Percentiles rank a stretch among this genome's conserved stretches.
Conservation (phyloP, 768 basidiomycete species). For the Lentinus tigrinus region DNA sequence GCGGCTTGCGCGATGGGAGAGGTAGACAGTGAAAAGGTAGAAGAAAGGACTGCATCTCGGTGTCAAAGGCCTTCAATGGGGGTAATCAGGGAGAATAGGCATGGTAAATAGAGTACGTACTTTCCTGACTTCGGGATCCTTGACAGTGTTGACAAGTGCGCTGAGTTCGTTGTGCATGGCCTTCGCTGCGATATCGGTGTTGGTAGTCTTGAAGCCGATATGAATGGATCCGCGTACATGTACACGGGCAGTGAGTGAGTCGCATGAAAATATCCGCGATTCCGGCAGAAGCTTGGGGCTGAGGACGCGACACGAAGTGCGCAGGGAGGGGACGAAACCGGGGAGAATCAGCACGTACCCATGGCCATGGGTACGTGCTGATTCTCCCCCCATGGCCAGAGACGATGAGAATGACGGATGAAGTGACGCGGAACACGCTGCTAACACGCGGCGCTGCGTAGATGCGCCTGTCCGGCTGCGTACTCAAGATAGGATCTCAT, state of each 20-base stretch:
- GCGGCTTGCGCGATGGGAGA: conserved; percentile 42
- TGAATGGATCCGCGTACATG: conserved; percentile 76
- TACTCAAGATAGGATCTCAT: too few species aligned
- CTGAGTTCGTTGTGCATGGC: conserved; percentile 98
- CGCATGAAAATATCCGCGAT: conserved; percentile 42
- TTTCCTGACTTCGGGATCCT: conserved; percentile 79
- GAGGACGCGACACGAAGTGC: conserved; percentile 16
- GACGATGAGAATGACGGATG: too few species aligned
- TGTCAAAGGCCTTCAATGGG: conserved; percentile 72
- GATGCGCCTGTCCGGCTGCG: too few species aligned
- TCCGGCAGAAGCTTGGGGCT: conserved; percentile 29
- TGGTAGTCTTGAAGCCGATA: conserved; percentile 98
- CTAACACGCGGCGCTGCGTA: too few species aligned
- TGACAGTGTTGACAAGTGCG: conserved; percentile 84
- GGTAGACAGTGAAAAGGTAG: conserved; percentile 93
- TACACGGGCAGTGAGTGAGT: conserved; percentile 71
- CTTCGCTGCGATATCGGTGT: conserved; percentile 67
- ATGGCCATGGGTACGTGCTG: too few species aligned
- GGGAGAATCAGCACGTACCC: conserved; percentile 19
- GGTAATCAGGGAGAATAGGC: neutral
- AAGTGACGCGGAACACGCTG: too few species aligned
- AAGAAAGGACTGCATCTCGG: conserved; percentile 98
- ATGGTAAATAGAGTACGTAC: conserved; percentile 38
- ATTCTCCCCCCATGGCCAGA: too few species aligned
- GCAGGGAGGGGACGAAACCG: conserved; percentile 18